Evolutionary conservation across 1,284 basidiomycete genomes (phyloP).

Genomic region (Cryptococcus sp.): DNA sequence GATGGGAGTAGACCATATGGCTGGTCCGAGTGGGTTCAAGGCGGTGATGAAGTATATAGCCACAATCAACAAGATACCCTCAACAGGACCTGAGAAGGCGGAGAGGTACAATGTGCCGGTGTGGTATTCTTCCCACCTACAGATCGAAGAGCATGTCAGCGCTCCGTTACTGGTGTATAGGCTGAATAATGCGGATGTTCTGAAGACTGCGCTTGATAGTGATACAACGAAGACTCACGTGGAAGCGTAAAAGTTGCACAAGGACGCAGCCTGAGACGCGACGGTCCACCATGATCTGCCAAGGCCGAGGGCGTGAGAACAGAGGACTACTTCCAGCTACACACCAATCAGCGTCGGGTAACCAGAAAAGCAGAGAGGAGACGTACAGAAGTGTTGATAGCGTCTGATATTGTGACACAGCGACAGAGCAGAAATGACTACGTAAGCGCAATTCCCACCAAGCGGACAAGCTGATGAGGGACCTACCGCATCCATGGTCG

Average conservation of each 20-base stretch:
- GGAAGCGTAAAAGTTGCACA: slow-evolving; percentile 88
- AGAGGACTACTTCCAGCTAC: slow-evolving; percentile 80
- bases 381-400: slow-evolving; percentile 87
- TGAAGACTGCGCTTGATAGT: too few relatives aligned
- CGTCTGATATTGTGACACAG: slow-evolving; percentile 58
- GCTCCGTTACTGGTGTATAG: too few relatives aligned
- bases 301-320: slow-evolving; percentile 81
- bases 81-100: slow-evolving; percentile 94
- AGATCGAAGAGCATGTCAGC: slow-evolving; percentile 4
- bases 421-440: neutral
- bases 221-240: slow-evolving; percentile 32
- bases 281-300: slow-evolving; percentile 97
- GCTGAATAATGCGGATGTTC: too few relatives aligned
- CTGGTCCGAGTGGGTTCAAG: slow-evolving; percentile 61
- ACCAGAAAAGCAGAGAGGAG: neutral
- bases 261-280: slow-evolving; percentile 76
- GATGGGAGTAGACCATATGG: slow-evolving; percentile 66
- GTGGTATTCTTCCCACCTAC: slow-evolving; percentile 91
- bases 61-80: slow-evolving; percentile 89
- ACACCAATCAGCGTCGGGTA: too few relatives aligned
- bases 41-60: slow-evolving; percentile 75
- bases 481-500: slow-evolving; percentile 74
- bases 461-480: neutral
- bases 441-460: neutral
- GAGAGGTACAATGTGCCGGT: slow-evolving; percentile 88